Percentiles rank a stretch among this genome's conserved stretches.
Evolutionary conservation across 768 basidiomycete genomes (phyloP).

Genomic region (Boletus vermiculosoides): DNA sequence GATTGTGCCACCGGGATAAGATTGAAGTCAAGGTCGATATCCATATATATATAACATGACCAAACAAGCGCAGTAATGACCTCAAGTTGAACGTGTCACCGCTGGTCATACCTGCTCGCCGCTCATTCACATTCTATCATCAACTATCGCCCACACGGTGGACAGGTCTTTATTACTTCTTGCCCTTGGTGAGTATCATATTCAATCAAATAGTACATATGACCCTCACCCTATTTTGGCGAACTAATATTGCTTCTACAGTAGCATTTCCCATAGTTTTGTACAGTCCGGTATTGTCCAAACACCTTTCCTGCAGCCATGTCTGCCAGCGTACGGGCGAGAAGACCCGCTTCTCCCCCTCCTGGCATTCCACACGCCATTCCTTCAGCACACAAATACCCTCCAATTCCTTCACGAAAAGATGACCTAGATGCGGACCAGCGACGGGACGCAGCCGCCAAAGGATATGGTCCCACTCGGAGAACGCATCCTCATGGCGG

Average conservation of each 20-base stretch:
- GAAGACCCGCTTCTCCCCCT: slow-evolving; percentile 69
- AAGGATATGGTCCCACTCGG: slow-evolving; percentile 55
- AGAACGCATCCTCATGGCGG: slow-evolving; percentile 55
- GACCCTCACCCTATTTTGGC: not conserved
- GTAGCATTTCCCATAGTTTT: slow-evolving; percentile 10
- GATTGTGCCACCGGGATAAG: too few species aligned
- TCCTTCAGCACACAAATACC: slow-evolving; percentile 52
- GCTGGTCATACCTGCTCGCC: not conserved
- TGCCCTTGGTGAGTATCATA: not conserved
- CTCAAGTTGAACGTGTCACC: not conserved
- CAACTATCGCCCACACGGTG: not conserved
- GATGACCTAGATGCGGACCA: slow-evolving; percentile 75
- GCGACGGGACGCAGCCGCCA: slow-evolving; percentile 66
- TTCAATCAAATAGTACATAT: not conserved
- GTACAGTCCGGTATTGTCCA: slow-evolving; percentile 23
- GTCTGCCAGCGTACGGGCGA: slow-evolving; percentile 56
- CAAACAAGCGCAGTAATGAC: slow-evolving; percentile 18
- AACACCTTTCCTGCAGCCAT: slow-evolving; percentile 23
- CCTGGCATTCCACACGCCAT: slow-evolving; percentile 40
- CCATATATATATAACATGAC: slow-evolving; percentile 2
- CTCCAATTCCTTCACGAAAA: slow-evolving; percentile 48
- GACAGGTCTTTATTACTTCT: not conserved
- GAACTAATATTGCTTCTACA: not conserved
- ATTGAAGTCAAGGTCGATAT: too few species aligned
- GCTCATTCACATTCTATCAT: slow-evolving; percentile 1